Conservation (phyloP, 768 basidiomycete genomes). For the Mycena polygramma region DNA sequence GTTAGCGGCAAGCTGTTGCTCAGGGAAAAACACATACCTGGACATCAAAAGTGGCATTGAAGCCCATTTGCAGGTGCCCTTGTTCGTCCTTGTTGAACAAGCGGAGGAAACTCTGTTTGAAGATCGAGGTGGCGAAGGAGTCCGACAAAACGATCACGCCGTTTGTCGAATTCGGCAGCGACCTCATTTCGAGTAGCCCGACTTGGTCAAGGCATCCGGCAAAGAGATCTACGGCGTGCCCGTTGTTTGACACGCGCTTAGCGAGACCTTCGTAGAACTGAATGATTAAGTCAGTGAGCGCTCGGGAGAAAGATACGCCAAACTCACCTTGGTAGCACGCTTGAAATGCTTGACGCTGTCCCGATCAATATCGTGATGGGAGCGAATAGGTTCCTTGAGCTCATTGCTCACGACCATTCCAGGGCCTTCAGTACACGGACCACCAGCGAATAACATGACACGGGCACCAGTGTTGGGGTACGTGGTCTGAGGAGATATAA, state of each 20-base stretch:
- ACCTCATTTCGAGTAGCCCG: slow-evolving; percentile 97
- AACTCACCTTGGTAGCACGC: slow-evolving; percentile 89
- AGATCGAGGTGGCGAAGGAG: slow-evolving; percentile 97
- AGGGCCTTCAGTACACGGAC: slow-evolving; percentile 96
- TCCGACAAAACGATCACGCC: slow-evolving; percentile 97
- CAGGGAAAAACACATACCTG: slow-evolving; percentile 65
- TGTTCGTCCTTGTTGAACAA: slow-evolving; percentile 94
- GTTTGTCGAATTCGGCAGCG: slow-evolving; percentile 94
- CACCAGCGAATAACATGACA: slow-evolving; percentile 96
- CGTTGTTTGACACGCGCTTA: slow-evolving; percentile 93
- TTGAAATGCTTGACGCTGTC: slow-evolving; percentile 98
- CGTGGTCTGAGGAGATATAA: slow-evolving; percentile 65
- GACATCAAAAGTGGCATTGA: slow-evolving; percentile 99
- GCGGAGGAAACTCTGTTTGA: slow-evolving; percentile 97
- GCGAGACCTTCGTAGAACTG: slow-evolving; percentile 97
- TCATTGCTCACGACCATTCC: slow-evolving; percentile 97
- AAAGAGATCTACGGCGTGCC: slow-evolving; percentile 95
- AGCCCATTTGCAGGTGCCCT: slow-evolving; percentile 95
- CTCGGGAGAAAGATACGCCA: slow-evolving; percentile 2
- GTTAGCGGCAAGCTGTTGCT: slow-evolving; percentile 8
- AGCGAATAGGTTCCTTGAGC: slow-evolving; percentile 96
- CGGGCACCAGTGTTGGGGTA: slow-evolving; percentile 97
- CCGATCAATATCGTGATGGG: slow-evolving; percentile 98
- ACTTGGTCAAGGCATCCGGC: slow-evolving; percentile 99
- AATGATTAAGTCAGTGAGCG: slow-evolving; percentile 24